phyloP scores from a whole-genome alignment of 139 green algal species.

The Astrephomene gubernaculifera region DNA sequence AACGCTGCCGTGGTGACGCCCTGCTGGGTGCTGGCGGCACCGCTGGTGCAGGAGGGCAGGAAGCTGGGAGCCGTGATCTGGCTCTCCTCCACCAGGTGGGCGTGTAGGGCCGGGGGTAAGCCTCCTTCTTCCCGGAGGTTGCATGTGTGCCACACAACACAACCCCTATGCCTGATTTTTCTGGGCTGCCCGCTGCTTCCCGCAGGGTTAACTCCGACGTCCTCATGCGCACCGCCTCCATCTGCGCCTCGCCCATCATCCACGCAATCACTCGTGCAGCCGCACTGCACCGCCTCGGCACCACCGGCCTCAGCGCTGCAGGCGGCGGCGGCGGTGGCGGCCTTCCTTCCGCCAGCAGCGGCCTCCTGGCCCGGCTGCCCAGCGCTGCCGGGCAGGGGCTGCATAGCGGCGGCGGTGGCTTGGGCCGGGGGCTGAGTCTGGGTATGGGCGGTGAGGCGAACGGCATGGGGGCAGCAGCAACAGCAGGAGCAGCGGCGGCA shows the following conservation, averaged over 20 bases:
- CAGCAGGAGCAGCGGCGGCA: constrained; percentile 7
- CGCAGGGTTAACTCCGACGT: constrained; percentile 38
- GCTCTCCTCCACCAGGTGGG: constrained; percentile 28
- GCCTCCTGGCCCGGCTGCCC: too few species aligned
- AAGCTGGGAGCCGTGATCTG: constrained; percentile 41
- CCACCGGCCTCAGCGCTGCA: background rate
- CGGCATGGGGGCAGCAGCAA: background rate
- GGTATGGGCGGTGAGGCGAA: too few species aligned
- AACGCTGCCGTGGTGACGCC: constrained; percentile 13
- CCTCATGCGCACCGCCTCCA: constrained; percentile 39
- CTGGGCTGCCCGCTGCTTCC: too few species aligned
- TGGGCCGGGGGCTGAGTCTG: too few species aligned
- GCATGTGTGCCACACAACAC: too few species aligned
- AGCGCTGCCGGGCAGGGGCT: too few species aligned
- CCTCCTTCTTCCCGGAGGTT: too few species aligned
- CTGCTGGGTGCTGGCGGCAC: constrained; percentile 42
- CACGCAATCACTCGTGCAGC: constrained; percentile 21
- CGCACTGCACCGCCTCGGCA: background rate
- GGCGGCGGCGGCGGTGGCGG: background rate
- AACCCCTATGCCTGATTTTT: too few species aligned
- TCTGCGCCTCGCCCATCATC: constrained; percentile 39
- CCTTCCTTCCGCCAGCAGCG: too few species aligned
- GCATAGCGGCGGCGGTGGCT: too few species aligned
- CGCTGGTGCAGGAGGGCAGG: constrained; percentile 31
- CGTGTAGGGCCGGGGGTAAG: background rate